Evolutionary conservation across 1,139 yeast genomes (phyloP), one percentile per base, ranked within the genome.

Genomic region (Geotrichum citri-aurantii): DNA sequence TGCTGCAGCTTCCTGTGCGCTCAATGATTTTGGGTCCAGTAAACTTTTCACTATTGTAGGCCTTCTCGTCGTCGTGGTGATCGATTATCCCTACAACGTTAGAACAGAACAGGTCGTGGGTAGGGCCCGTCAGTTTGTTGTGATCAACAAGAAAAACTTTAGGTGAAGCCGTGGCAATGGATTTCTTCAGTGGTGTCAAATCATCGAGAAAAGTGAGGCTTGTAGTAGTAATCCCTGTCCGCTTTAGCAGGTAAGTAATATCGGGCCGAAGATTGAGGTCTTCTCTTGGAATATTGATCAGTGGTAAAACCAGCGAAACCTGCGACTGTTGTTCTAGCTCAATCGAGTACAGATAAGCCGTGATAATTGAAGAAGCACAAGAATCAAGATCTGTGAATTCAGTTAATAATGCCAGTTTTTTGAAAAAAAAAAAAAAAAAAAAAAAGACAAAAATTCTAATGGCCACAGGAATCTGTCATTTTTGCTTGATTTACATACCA

Each of bases 31-130:
- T 72, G 0, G 97, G 97, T 24, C 77, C 73, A 1, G 65, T 60
- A 0, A 62, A 68, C 4, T 63, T 61, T 4, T 56, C 48, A 27
- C 63, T 61, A 0, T 76, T 71, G 65, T 79, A 83, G 17, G 74
- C 73, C 0, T 76, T 75, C 67, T 87, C 91, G 66, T 90, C 96
- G 6, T 78, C 87, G 69, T 92, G 99, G 68, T 92, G 99, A 68
- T 92, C 99, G 40, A 93, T 80, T 12, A 93, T 82, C 0, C 85
- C 85, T 0, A 73, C 73, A 0, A 90, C 84, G 1, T 71, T 65
- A 5, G 26, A 19, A 24, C 77, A 65, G 48, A 73, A 60, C 58
- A 69, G 44, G 59, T 65, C 59, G 54, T 77, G 64, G 62, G 76
- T 75, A 65, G 74, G 73, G 0, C 88, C 86, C 59, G 87, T 88